Evolutionary conservation across 1,139 yeast genomes (phyloP).

Genomic region (Zygoascus hellenicus): DNA sequence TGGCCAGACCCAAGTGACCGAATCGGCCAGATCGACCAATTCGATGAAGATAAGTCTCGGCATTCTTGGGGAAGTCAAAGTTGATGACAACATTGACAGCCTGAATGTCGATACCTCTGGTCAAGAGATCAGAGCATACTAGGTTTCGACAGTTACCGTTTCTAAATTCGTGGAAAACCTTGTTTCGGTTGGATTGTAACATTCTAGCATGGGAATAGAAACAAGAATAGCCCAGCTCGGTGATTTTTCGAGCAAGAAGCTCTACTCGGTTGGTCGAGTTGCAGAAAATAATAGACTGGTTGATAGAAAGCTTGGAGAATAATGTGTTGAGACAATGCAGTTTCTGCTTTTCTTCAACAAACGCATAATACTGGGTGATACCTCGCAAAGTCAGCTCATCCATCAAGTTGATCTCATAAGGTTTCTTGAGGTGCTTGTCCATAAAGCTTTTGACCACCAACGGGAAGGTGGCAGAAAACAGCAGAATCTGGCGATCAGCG

Average conservation of each 20-base stretch:
- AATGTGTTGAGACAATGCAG: constrained; percentile 92
- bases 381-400: constrained; percentile 95
- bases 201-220: constrained; percentile 95
- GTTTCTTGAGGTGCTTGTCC: constrained; percentile 85
- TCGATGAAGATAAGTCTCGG: constrained; percentile 96
- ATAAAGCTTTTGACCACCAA: constrained; percentile 86
- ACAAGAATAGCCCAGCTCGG: constrained; percentile 95
- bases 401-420: constrained; percentile 95
- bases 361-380: constrained; percentile 94
- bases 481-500: constrained; percentile 68
- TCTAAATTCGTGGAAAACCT: constrained; percentile 97
- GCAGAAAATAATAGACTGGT: constrained; percentile 94
- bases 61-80: constrained; percentile 97
- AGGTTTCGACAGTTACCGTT: constrained; percentile 96
- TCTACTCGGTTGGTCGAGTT: constrained; percentile 96
- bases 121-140: constrained; percentile 92
- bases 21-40: constrained; percentile 99
- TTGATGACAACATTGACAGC: constrained; percentile 97
- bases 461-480: constrained; percentile 96
- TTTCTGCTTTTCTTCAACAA: constrained; percentile 94
- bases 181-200: constrained; percentile 97
- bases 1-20: constrained; percentile 97
- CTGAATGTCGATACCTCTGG: constrained; percentile 98
- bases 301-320: constrained; percentile 88
- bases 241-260: constrained; percentile 87